A percentile compares a stretch with the other conserved stretches of the same genome.
Evolutionary conservation across 2,329 filamentous ascomycete species (phyloP).

Genomic region (Dactylonectria estremocensis): DNA sequence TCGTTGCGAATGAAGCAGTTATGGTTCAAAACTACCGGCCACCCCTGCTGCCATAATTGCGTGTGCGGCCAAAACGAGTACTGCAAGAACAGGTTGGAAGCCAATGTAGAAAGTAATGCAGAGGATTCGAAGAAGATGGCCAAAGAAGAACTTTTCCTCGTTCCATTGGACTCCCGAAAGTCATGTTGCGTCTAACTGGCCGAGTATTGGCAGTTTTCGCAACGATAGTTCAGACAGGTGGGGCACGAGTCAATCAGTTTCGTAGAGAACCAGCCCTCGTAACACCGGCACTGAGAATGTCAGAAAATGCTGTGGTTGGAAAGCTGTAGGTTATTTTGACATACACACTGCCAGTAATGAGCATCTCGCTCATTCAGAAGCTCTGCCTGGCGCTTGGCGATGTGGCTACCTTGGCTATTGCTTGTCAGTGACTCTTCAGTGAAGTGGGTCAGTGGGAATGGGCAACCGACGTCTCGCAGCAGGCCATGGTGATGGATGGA

Average conservation of each 20-base stretch:
- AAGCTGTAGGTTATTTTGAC: background rate
- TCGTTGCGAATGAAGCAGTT: background rate
- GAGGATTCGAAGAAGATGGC: background rate
- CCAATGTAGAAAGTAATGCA: background rate
- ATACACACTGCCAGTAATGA: background rate
- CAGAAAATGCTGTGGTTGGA: background rate
- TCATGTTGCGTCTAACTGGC: background rate
- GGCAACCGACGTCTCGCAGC: background rate
- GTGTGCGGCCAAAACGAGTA: background rate
- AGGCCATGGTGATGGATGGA: background rate
- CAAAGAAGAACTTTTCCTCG: background rate
- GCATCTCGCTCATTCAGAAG: background rate
- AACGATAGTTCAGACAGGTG: constrained; percentile 32
- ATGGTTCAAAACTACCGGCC: background rate
- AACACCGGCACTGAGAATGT: background rate
- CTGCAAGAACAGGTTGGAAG: no score
- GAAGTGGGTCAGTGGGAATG: background rate
- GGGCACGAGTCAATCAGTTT: background rate
- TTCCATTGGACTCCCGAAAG: background rate
- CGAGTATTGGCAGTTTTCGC: constrained; percentile 40
- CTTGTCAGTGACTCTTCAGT: background rate
- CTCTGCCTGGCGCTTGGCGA: background rate
- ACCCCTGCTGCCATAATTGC: background rate
- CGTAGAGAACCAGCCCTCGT: background rate
- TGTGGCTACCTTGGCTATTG: background rate